phyloP scores from a whole-genome alignment of 1,284 basidiomycete genomes.

The Athelia psychrophila region DNA sequence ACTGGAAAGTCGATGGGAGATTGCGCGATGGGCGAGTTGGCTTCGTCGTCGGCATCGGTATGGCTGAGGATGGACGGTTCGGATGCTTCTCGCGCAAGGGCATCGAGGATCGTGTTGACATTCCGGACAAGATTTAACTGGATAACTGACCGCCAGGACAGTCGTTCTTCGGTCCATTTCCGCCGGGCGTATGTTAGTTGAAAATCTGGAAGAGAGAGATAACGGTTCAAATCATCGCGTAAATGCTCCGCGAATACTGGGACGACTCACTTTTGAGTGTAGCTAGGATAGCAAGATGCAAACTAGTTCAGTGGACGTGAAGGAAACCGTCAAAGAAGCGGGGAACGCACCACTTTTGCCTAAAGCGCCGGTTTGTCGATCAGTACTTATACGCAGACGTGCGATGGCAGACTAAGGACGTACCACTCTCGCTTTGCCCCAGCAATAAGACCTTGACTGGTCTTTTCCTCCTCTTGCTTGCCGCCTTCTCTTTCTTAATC shows the following conservation, averaged over 20 bases:
- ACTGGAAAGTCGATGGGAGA: neutral
- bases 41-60: conserved; percentile 17
- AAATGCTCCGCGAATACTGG: neutral
- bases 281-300: conserved; percentile 30
- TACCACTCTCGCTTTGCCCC: conserved; percentile 73
- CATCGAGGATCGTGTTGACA: conserved; percentile 56
- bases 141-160: conserved; percentile 72
- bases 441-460: conserved; percentile 61
- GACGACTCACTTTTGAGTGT: conserved; percentile 35
- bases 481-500: conserved; percentile 50
- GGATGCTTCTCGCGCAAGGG: conserved; percentile 53
- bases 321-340: too few species aligned
- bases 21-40: conserved; percentile 25
- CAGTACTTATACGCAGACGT: neutral
- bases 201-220: conserved; percentile 47
- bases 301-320: neutral
- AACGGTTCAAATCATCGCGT: neutral
- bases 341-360: too few species aligned
- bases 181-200: conserved; percentile 64
- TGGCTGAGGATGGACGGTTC: conserved; percentile 26
- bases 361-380: neutral
- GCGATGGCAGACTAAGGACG: neutral
- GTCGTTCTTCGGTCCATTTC: conserved; percentile 66
- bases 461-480: conserved; percentile 51
- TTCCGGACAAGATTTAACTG: conserved; percentile 74